Conservation (phyloP, 257 asterid species). For the Penstemon davidsonii region DNA sequence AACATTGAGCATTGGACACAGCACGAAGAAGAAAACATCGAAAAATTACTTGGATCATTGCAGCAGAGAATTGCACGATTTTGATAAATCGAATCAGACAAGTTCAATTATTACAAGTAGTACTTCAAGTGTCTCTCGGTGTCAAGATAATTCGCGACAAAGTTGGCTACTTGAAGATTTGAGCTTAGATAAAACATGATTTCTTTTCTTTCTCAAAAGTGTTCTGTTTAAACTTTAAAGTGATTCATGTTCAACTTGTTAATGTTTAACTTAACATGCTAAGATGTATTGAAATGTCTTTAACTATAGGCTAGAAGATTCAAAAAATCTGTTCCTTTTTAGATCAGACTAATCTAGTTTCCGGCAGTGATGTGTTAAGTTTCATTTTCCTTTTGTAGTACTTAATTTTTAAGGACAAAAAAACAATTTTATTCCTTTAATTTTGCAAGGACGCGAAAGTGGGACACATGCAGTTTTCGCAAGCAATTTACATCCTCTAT, state of each 20-base stretch:
- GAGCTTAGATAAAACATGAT: slow-evolving; percentile 49
- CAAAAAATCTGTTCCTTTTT: too few relatives aligned
- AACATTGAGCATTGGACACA: slow-evolving; percentile 56
- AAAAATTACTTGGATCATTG: slow-evolving; percentile 24
- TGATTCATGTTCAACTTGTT: background rate
- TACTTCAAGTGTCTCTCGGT: slow-evolving; percentile 26
- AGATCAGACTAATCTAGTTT: too few relatives aligned
- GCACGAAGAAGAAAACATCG: slow-evolving; percentile 35
- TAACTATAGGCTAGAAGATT: too few relatives aligned
- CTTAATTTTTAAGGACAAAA: too few relatives aligned
- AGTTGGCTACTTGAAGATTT: slow-evolving; percentile 54
- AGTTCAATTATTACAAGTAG: slow-evolving; percentile 24
- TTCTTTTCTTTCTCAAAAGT: background rate
- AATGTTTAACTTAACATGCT: slow-evolving; percentile 25
- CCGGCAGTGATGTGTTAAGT: too few relatives aligned
- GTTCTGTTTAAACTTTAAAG: slow-evolving; percentile 18
- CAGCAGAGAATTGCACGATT: background rate
- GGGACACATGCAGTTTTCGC: too few relatives aligned
- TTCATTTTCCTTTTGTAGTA: too few relatives aligned
- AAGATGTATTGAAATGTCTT: too few relatives aligned
- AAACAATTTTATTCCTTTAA: too few relatives aligned
- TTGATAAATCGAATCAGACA: slow-evolving; percentile 11
- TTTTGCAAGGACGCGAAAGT: too few relatives aligned
- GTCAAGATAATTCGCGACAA: slow-evolving; percentile 38
- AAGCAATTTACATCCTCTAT: too few relatives aligned